Percentiles rank a stretch among this genome's conserved stretches.
These are phyloP conservation scores for Pleurotus djamor DNA, from an alignment of 768 basidiomycete species.

Conservation along the genomic window DNA sequence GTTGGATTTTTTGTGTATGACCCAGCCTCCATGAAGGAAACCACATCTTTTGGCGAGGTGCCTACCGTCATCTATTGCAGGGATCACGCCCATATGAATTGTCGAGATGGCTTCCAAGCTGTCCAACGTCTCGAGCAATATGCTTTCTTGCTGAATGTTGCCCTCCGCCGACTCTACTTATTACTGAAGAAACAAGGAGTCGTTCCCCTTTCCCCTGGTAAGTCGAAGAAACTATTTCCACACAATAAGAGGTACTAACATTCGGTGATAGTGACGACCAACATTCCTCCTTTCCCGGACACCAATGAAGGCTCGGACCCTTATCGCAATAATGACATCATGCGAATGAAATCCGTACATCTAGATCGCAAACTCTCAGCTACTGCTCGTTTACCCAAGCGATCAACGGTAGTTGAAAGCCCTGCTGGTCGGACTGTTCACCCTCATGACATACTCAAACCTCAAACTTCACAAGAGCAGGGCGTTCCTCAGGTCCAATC, in stretches of 20 bases:
- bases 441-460: constrained; percentile 54
- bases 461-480: constrained; percentile 45
- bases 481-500: constrained; percentile 34
- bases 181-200: constrained; percentile 87
- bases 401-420: constrained; percentile 94
- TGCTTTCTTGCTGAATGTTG: constrained; percentile 95
- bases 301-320: constrained; percentile 56
- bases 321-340: constrained; percentile 87
- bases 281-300: constrained; percentile 27
- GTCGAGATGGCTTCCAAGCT: constrained; percentile 78
- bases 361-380: constrained; percentile 95
- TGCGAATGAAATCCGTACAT: constrained; percentile 93
- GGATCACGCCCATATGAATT: constrained; percentile 69
- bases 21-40: constrained; percentile 64
- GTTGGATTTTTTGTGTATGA: constrained; percentile 80
- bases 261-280: constrained; percentile 14
- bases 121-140: constrained; percentile 97
- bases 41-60: constrained; percentile 67
- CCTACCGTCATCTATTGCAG: constrained; percentile 76
- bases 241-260: no score
- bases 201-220: constrained; percentile 80
- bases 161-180: constrained; percentile 85
- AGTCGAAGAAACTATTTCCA: constrained; percentile 9
- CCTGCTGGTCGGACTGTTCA: constrained; percentile 87
- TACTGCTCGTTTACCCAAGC: constrained; percentile 87